Percentiles rank a stretch among this genome's conserved stretches.
These are phyloP conservation scores for Penicillium verrucosum DNA, from an alignment of 2,329 filamentous ascomycete species.

Conservation along the genomic window DNA sequence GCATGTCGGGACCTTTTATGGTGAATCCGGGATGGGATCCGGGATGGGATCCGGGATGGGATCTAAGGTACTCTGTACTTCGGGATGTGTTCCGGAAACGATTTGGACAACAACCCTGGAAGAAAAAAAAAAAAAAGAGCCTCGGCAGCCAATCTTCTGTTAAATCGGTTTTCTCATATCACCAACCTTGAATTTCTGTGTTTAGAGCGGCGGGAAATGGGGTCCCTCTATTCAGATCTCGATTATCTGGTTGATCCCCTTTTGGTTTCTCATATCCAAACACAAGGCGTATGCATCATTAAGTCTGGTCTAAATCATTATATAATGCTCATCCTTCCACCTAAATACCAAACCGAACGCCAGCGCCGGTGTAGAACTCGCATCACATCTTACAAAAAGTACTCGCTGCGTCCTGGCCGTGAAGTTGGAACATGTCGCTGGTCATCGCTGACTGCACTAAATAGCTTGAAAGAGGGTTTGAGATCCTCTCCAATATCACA, in stretches of 20 bases:
- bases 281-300: constrained; percentile 26
- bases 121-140: background rate
- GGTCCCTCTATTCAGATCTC: background rate
- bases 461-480: constrained; percentile 74
- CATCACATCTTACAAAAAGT: constrained; percentile 43
- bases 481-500: constrained; percentile 86
- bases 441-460: constrained; percentile 47
- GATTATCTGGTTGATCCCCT: background rate
- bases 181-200: too few relatives aligned
- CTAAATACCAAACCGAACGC: constrained; percentile 28
- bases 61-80: constrained; percentile 9
- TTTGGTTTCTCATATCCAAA: background rate
- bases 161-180: background rate
- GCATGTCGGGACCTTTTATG: constrained; percentile 5
- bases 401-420: constrained; percentile 48
- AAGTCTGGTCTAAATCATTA: constrained; percentile 37
- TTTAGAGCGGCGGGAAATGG: background rate
- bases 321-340: constrained; percentile 30
- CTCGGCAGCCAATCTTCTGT: background rate
- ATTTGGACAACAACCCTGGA: background rate
- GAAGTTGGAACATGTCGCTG: constrained; percentile 45
- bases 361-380: constrained; percentile 33
- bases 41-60: constrained; percentile 3
- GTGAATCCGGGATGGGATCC: constrained; percentile 15
- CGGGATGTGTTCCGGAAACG: constrained; percentile 12